phyloP scores from a whole-genome alignment of 1,284 basidiomycete genomes.

The Ustilago sp. region DNA sequence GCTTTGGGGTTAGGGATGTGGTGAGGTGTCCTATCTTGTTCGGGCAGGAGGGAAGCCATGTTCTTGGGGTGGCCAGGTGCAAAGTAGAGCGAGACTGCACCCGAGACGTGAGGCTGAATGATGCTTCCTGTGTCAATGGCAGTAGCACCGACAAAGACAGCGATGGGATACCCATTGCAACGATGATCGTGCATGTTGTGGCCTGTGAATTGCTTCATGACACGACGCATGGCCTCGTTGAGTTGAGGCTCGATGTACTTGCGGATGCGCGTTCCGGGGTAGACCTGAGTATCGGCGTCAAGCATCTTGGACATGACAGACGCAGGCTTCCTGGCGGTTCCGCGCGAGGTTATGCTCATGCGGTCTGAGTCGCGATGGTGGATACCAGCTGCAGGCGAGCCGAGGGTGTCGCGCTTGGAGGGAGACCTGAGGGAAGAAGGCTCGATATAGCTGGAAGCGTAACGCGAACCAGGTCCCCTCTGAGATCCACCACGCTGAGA shows the following conservation, averaged over 20 bases:
- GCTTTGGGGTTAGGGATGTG: conserved; percentile 57
- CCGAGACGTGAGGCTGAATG: conserved; percentile 47
- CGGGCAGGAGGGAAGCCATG: conserved; percentile 46
- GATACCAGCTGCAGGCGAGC: conserved; percentile 12
- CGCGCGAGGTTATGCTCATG: conserved; percentile 33
- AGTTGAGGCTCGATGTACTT: conserved; percentile 52
- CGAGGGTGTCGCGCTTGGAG: conserved; percentile 23
- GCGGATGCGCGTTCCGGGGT: conserved; percentile 49
- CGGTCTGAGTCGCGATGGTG: conserved; percentile 36
- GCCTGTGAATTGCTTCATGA: conserved; percentile 54
- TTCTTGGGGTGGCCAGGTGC: conserved; percentile 54
- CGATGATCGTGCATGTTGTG: conserved; percentile 53
- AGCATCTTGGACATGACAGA: conserved; percentile 35
- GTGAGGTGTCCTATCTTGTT: conserved; percentile 40
- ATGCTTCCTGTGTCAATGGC: conserved; percentile 53
- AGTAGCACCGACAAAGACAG: conserved; percentile 57
- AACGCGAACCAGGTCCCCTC: conserved; percentile 22
- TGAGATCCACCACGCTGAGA: conserved; percentile 12
- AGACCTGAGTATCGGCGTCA: conserved; percentile 46
- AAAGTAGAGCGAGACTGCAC: conserved; percentile 51
- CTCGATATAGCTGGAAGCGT: conserved; percentile 31
- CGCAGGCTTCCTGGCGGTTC: conserved; percentile 32
- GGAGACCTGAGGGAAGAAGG: conserved; percentile 21
- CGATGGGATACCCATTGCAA: conserved; percentile 53
- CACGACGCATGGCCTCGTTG: conserved; percentile 50